Evolutionary conservation across 495 filamentous ascomycete genomes (phyloP).

Genomic region (Glonium stellatum): DNA sequence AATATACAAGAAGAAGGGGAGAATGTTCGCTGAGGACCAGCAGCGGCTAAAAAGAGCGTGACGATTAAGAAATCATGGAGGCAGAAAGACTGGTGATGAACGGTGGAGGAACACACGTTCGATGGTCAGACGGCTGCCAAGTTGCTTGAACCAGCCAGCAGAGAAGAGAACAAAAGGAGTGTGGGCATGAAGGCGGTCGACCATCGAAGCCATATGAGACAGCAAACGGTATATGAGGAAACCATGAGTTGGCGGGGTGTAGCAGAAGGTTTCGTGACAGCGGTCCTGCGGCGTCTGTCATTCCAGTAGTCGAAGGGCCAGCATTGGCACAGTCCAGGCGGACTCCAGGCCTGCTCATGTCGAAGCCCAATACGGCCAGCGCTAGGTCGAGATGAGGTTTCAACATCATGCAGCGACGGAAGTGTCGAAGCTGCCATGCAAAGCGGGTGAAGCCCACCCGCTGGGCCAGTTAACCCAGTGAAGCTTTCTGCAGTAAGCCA

Average conservation of each 20-base stretch:
- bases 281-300: constrained; percentile 30
- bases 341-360: constrained; percentile 19
- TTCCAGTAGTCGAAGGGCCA: constrained; percentile 18
- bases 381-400: constrained; percentile 29
- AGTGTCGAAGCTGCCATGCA: neutral
- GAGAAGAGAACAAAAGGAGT: constrained; percentile 29
- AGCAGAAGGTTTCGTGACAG: constrained; percentile 29
- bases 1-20: constrained; percentile 23
- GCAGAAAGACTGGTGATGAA: constrained; percentile 22
- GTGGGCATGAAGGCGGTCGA: constrained; percentile 26
- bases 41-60: constrained; percentile 26
- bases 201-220: constrained; percentile 28
- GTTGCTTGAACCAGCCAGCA: constrained; percentile 31
- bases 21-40: constrained; percentile 25
- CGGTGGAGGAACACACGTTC: constrained; percentile 28
- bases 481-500: neutral
- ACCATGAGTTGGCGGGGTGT: constrained; percentile 11
- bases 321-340: constrained; percentile 21
- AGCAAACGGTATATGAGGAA: constrained; percentile 30
- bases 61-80: constrained; percentile 29
- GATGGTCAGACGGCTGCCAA: constrained; percentile 18
- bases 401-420: constrained; percentile 24
- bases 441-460: constrained; percentile 1
- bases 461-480: neutral
- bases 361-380: constrained; percentile 12